Base-by-base conservation (phyloP, 345 rosid genomes). In the Salix exigua region DNA sequence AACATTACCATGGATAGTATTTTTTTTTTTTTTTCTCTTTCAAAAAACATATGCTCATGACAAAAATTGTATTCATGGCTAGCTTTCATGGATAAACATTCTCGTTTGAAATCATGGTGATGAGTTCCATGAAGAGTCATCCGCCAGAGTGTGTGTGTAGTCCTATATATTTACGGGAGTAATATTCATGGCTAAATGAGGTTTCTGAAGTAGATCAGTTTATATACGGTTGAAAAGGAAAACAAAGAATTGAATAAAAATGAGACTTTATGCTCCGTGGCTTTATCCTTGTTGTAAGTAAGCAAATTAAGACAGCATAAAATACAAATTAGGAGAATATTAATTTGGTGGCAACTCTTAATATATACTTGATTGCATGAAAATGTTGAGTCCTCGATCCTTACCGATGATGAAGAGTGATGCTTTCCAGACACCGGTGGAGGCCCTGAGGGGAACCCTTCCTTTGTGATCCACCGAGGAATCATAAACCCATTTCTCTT, bases 371-470 rank as follows among this genome's bases (percentile, higher is more conserved):
- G 8, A 46, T 58, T 53, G 46, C 35, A 65, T 1, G 25, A 17
- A 7, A 68, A 13, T 55, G 33, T 28, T 23, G 50, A 30, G 5
- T 53, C 46, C 35, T 33, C 35, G 5, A 33, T 35, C 7, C 82
- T 81, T 78, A 91, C 95, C 87, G 26, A 91, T 84, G 70, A 91
- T 89, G 76, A 89, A 88, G 74, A 88, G 83, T 25, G 92, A 83
- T 72, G 95, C 91, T 78, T 79, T 88, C 95, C 95, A 91, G 31
- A 72, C 91, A 55, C 95, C 95, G 35, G 95, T 86, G 13, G 86
- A 81, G 75, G 87, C 72, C 53, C 95, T 85, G 9, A 83, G 88
- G 79, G 95, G 91, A 58, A 86, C 53, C 46, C 80, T 84, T 66
- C 88, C 91, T 81, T 84, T 77, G 46, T 86, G 81, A 85, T 91